Evolutionary conservation across 1,139 yeast genomes (phyloP), one percentile per base, ranked within the genome.

Genomic region (Yamadazyma atlantica): DNA sequence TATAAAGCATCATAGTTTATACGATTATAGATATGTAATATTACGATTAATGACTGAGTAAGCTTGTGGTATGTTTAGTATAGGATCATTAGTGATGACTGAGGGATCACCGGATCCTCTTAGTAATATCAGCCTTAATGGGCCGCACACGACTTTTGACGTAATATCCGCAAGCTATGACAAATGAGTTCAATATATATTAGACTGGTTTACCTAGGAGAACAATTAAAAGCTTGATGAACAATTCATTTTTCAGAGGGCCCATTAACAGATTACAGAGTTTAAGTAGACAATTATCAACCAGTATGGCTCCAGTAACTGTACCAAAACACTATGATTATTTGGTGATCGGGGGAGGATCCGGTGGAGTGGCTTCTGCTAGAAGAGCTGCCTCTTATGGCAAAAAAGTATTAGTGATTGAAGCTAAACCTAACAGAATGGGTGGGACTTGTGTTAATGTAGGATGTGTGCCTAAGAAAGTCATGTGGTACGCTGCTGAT

Each of bases 371-470:
- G 34, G 97, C 98, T 14, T 84, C 95, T 17, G 95, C 97, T 15
- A 82, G 99, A 61, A 80, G 97, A 54, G 98, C 98, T 10, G 96
- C 97, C 35, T 78, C 82, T 34, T 81, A 89, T 53, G 98, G 98
- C 19, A 95, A 94, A 23, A 87, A 88, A 51, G 85, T 94, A 1
- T 71, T 90, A 45, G 58, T 92, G 29, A 74, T 92, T 41, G 98
- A 92, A 62, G 80, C 87, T 29, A 78, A 81, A 41, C 80, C 70
- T 42, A 54, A 67, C 40, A 67, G 64, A 51, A 75, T 94, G 63
- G 98, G 98, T 40, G 99, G 99, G 30, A 94, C 99, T 34, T 92
- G 99, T 75, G 99, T 94, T 48, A 94, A 94, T 60, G 98, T 90
- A 32, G 99, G 99, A 13, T 92, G 99, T 73, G 98, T 92, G 27